phyloP scores from a whole-genome alignment of 2,329 filamentous ascomycete genomes.

The Aureobasidium sp. region DNA sequence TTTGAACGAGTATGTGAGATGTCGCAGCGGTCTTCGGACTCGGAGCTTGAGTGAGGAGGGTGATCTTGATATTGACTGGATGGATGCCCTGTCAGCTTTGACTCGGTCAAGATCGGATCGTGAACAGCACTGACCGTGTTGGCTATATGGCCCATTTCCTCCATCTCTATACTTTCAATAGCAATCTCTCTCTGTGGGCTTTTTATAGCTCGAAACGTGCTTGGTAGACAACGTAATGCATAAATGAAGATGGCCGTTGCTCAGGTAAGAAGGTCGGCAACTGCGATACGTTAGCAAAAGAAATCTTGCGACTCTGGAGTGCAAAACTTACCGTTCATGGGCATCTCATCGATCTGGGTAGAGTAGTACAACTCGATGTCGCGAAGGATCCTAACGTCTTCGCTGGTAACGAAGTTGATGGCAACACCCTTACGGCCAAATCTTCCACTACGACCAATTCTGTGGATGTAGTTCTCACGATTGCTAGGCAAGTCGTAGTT shows the following conservation, averaged over 20 bases:
- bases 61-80: constrained; percentile 14
- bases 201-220: background rate
- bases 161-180: constrained; percentile 1
- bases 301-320: too few relatives aligned
- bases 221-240: background rate
- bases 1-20: background rate
- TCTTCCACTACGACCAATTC: constrained; percentile 94
- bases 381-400: constrained; percentile 96
- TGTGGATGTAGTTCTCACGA: constrained; percentile 99
- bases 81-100: background rate
- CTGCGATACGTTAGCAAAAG: background rate
- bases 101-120: background rate
- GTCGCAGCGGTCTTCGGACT: background rate
- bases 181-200: background rate
- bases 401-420: constrained; percentile 99
- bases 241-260: background rate
- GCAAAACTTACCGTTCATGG: constrained; percentile 73
- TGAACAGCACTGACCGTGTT: constrained; percentile 19
- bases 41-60: background rate
- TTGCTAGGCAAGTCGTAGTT: constrained; percentile 99
- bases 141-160: constrained; percentile 25
- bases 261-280: constrained; percentile 42
- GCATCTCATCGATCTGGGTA: constrained; percentile 98
- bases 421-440: constrained; percentile 99
- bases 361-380: constrained; percentile 99